Evolutionary conservation across 2,329 filamentous ascomycete species (phyloP).

Genomic region (Zasmidium angulare): DNA sequence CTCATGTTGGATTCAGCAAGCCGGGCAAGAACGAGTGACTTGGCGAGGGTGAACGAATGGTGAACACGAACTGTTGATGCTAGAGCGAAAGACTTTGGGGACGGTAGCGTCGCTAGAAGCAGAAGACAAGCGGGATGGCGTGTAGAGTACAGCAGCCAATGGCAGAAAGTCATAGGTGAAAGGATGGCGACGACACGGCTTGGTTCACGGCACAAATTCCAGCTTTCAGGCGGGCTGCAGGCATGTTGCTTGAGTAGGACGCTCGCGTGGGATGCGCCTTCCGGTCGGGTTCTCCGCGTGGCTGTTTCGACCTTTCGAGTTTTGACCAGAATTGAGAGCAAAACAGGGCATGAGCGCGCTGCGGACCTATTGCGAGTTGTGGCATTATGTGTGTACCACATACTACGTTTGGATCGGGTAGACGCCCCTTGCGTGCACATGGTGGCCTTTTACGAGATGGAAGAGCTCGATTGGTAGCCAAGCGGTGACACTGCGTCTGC

Average conservation of each 20-base stretch:
- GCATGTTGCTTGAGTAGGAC: conserved; percentile 20
- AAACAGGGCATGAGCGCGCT: not conserved
- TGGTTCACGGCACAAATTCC: conserved; percentile 12
- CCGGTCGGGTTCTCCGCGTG: conserved; percentile 16
- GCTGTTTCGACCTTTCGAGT: conserved; percentile 4
- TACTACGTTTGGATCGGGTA: not conserved
- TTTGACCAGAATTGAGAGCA: not conserved
- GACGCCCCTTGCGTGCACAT: not conserved
- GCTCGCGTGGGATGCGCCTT: conserved; percentile 16
- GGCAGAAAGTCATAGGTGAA: not conserved
- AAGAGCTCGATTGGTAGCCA: conserved; percentile 1
- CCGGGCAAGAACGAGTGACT: not conserved
- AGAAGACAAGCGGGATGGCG: not conserved
- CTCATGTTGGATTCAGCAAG: not conserved
- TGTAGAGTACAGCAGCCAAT: not conserved
- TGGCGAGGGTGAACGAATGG: not conserved
- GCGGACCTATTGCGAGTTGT: not conserved
- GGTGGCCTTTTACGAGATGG: not conserved
- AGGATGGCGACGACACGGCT: conserved; percentile 5
- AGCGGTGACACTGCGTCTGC: conserved; percentile 4
- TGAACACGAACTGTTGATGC: not conserved
- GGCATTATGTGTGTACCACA: conserved; percentile 1
- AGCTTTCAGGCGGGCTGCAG: conserved; percentile 13
- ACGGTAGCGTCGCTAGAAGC: not conserved
- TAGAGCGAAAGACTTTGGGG: conserved; percentile 2